These are phyloP conservation scores for Barbatosphaeria neglecta DNA, from an alignment of 495 filamentous ascomycete species.

Conservation along the genomic window DNA sequence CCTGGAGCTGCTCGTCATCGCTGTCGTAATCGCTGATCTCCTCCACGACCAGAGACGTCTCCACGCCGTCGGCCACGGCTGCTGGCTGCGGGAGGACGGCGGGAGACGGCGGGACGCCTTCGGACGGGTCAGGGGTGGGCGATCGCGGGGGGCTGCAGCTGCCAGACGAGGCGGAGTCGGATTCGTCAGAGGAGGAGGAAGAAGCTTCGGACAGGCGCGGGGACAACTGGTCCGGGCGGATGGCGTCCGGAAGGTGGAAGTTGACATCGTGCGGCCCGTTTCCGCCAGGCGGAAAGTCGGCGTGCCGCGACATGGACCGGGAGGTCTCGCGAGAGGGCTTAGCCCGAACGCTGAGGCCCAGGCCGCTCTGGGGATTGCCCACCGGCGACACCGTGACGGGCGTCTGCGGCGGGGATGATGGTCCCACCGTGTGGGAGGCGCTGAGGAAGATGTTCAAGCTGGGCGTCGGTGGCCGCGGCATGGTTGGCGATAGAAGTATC, in stretches of 20 bases:
- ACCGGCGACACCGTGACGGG: slow-evolving; percentile 33
- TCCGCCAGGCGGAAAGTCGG: slow-evolving; percentile 27
- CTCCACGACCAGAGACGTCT: slow-evolving; percentile 28
- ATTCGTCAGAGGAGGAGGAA: slow-evolving; percentile 21
- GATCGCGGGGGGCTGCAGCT: slow-evolving; percentile 17
- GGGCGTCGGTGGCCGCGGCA: slow-evolving; percentile 35
- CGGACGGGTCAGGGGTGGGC: slow-evolving; percentile 19
- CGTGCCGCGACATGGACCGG: slow-evolving; percentile 19
- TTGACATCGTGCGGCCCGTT: slow-evolving; percentile 26
- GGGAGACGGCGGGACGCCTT: slow-evolving; percentile 10
- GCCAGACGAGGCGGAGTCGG: slow-evolving; percentile 9
- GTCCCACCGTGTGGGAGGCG: slow-evolving; percentile 29
- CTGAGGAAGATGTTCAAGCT: slow-evolving; percentile 21
- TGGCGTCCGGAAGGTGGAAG: slow-evolving; percentile 21
- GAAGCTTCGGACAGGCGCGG: slow-evolving; percentile 36
- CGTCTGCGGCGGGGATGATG: slow-evolving; percentile 43
- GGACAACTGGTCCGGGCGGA: slow-evolving; percentile 35
- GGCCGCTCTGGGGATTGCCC: slow-evolving; percentile 19
- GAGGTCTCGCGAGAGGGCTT: slow-evolving; percentile 7
- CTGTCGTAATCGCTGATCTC: slow-evolving; percentile 34
- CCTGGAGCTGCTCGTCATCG: slow-evolving; percentile 23
- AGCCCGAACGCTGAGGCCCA: slow-evolving; percentile 14
- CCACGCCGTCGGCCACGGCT: slow-evolving; percentile 18
- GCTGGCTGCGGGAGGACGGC: slow-evolving; percentile 11
- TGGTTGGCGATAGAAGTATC: slow-evolving; percentile 4